Evolutionary conservation across 2,329 filamentous ascomycete species (phyloP).

Genomic region (Orbilia javanica): DNA sequence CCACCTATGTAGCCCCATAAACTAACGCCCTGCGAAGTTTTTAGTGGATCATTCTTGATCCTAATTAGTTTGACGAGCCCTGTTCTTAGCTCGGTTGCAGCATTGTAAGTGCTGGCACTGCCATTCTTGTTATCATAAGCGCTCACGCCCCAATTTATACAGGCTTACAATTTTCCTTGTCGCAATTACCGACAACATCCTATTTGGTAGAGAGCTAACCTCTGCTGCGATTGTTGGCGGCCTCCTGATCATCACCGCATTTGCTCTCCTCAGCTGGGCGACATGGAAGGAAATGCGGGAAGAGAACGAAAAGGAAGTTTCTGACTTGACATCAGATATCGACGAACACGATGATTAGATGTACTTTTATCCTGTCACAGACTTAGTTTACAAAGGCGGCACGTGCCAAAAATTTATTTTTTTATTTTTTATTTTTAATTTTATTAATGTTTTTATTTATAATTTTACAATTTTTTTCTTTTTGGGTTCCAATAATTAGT

Average conservation of each 20-base stretch:
- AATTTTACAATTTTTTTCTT: too few relatives aligned
- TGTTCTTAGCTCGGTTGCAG: conserved; percentile 90
- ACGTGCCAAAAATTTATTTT: background rate
- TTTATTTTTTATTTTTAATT: too few relatives aligned
- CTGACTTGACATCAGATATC: conserved; percentile 59
- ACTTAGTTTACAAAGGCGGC: background rate
- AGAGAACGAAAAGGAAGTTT: conserved; percentile 75
- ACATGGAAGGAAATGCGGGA: conserved; percentile 94
- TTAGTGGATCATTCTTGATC: conserved; percentile 92
- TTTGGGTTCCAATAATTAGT: background rate
- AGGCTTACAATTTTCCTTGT: conserved; percentile 93
- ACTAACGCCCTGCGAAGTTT: conserved; percentile 68
- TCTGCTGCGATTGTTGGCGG: conserved; percentile 84
- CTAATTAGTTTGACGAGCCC: conserved; percentile 93
- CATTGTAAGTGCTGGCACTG: conserved; percentile 68
- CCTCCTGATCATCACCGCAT: conserved; percentile 86
- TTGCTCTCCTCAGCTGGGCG: conserved; percentile 87
- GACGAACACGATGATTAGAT: conserved; percentile 45
- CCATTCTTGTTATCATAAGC: background rate
- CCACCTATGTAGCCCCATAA: background rate
- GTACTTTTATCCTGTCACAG: background rate
- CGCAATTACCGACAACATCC: conserved; percentile 87
- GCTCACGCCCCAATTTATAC: conserved; percentile 3
- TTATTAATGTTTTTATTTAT: too few relatives aligned
- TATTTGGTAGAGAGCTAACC: conserved; percentile 82